A percentile compares a stretch with the other conserved stretches of the same genome.
These are phyloP conservation scores for Amoebophrya sp. DNA, from an alignment of 169 alveolate genomes.

Conservation along the genomic window DNA sequence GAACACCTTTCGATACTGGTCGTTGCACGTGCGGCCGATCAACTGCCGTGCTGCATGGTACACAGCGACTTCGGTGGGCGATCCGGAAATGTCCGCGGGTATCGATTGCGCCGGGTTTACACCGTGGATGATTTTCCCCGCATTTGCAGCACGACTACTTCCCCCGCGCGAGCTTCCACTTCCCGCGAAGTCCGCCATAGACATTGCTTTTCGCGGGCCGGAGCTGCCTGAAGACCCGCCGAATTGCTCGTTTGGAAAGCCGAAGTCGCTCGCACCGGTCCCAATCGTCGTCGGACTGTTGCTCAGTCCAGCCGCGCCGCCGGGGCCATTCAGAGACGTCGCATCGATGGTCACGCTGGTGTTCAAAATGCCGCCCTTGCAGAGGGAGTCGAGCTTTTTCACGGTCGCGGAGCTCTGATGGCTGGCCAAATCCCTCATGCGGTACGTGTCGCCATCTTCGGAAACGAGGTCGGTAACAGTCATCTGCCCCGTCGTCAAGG, in stretches of 20 bases:
- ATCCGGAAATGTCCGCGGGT: neutral
- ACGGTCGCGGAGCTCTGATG: neutral
- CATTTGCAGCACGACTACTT: too few species aligned
- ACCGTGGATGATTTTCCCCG: too few species aligned
- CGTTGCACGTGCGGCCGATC: neutral
- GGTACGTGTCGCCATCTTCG: neutral
- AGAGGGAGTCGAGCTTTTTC: neutral
- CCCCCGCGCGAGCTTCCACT: too few species aligned
- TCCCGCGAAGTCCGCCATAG: neutral
- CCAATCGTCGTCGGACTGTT: too few species aligned
- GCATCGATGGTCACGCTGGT: neutral
- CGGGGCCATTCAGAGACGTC: too few species aligned
- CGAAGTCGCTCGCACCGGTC: too few species aligned
- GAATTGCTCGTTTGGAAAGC: neutral
- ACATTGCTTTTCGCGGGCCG: neutral
- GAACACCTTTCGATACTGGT: neutral
- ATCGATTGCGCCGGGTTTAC: too few species aligned
- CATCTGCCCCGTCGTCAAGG: conserved; percentile 54
- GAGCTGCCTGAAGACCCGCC: neutral
- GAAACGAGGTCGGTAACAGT: neutral
- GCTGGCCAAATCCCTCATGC: neutral
- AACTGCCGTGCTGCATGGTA: neutral
- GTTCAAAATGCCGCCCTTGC: neutral
- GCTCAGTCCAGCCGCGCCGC: too few species aligned
- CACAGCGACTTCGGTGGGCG: neutral